Base-by-base conservation (phyloP, 495 filamentous ascomycete species). In the Daldinia loculata region DNA sequence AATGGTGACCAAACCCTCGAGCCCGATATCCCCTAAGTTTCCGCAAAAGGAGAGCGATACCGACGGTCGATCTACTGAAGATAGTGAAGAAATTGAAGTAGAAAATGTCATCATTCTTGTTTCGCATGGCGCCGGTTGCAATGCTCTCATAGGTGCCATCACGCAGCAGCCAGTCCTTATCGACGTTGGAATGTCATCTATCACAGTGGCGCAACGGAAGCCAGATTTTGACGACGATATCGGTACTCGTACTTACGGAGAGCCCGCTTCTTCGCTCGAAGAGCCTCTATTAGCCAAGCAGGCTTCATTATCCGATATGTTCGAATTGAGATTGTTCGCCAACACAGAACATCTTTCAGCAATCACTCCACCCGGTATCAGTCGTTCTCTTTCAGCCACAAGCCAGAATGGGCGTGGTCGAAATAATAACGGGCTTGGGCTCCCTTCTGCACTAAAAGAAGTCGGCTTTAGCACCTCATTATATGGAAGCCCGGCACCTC, bases 111-210 rank as follows among this genome's bases (percentile, higher is more conserved):
- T 99, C n/a, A 85, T 99, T 30, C 79, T 99, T 12, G 93, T 99
- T 56, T 97, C 96, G 0, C 95, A 99, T 74, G 95, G 95, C n/a
- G 96, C 96, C 11, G 96, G 94, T 55, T 97, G 95, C 80, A 99
- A 99, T 80, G 96, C 95, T 0, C 79, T 99, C 53, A 94, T 98
- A 56, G 94, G 95, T 6, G 93, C 93, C 4, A 83, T 99, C 61
- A 96, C 92, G 0, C 90, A 94, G 59, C 91, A 95, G 69, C 93
- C 95, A 0, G 92, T 95, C 2, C 85, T 99, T 7, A 84, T 95
- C 55, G 94, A 98, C 76, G 91, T 98, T 15, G 90, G 88, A 34
- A 93, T 95, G 80, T 91, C 94, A 8, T 97, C 93, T 0, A 84
- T 99, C 29, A 97, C 95, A 0, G 90, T 98, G 89, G 94, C 95